Conservation (phyloP, 176 grass and related monocot genomes). For the Triticum timopheevii region DNA sequence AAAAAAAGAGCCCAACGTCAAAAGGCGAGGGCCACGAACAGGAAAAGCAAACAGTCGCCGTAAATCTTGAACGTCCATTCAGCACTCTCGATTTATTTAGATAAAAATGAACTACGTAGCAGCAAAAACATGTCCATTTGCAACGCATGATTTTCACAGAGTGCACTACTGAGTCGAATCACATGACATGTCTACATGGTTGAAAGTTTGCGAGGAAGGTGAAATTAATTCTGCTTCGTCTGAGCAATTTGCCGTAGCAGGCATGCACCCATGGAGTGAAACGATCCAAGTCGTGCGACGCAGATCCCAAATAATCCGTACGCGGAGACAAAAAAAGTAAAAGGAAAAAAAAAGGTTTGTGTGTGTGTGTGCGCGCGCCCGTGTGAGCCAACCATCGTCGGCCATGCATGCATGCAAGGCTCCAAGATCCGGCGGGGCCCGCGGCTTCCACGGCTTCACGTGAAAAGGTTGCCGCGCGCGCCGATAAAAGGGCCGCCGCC, state of each 20-base stretch:
- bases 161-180: too few species aligned
- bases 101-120: too few species aligned
- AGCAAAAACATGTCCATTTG: too few species aligned
- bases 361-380: neutral
- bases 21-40: neutral
- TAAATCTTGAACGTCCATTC: neutral
- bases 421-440: conserved; percentile 52
- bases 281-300: neutral
- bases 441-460: conserved; percentile 20
- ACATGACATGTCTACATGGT: too few species aligned
- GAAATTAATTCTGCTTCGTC: too few species aligned
- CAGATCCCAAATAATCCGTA: neutral
- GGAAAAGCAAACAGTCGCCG: neutral
- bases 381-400: conserved; percentile 14
- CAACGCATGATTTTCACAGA: too few species aligned
- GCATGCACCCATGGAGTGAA: neutral
- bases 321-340: neutral
- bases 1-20: neutral
- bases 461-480: conserved; percentile 25
- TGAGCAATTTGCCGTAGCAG: too few species aligned
- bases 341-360: neutral
- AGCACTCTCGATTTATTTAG: too few species aligned
- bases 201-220: too few species aligned
- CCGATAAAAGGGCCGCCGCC: conserved; percentile 37
- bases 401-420: conserved; percentile 37